Conservation (phyloP, 768 basidiomycete genomes). For the Mycena floridula region DNA sequence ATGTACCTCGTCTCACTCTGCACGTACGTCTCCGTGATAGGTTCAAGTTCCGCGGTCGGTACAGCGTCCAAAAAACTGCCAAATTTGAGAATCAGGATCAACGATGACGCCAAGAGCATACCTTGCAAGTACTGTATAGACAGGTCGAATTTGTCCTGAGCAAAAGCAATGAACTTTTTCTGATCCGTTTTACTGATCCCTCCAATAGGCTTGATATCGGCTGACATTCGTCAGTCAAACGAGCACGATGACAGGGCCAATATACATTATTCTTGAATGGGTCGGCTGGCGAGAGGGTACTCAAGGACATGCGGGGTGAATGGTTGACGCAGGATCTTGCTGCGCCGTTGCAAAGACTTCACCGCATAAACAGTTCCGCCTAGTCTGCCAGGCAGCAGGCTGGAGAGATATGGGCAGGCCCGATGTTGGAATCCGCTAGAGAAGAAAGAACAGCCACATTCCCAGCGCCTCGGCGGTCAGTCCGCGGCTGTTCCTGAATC, state of each 20-base stretch:
- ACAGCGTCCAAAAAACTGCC: constrained; percentile 83
- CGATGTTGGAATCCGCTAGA: too few relatives aligned
- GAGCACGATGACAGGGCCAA: background rate
- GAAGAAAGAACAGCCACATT: too few relatives aligned
- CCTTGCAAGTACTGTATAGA: constrained; percentile 81
- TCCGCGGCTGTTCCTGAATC: constrained; percentile 97
- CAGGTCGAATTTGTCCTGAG: constrained; percentile 69
- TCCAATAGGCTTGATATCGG: constrained; percentile 98
- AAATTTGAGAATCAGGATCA: background rate
- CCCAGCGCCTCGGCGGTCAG: constrained; percentile 96
- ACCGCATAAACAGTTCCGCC: too few relatives aligned
- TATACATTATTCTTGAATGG: too few relatives aligned
- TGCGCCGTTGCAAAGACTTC: too few relatives aligned
- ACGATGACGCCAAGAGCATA: constrained; percentile 18
- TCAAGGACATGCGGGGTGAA: too few relatives aligned
- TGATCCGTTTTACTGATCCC: constrained; percentile 97
- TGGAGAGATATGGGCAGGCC: too few relatives aligned
- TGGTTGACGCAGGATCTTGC: too few relatives aligned
- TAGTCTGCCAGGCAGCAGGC: too few relatives aligned
- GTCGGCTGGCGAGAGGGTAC: too few relatives aligned
- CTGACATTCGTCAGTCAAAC: constrained; percentile 28
- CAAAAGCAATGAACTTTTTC: constrained; percentile 91
- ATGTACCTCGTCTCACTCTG: constrained; percentile 90
- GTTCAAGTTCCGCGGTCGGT: constrained; percentile 95
- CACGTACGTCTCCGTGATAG: constrained; percentile 89